Base-by-base conservation (phyloP, 768 basidiomycete species). In the Podaxis carcinomalis region DNA sequence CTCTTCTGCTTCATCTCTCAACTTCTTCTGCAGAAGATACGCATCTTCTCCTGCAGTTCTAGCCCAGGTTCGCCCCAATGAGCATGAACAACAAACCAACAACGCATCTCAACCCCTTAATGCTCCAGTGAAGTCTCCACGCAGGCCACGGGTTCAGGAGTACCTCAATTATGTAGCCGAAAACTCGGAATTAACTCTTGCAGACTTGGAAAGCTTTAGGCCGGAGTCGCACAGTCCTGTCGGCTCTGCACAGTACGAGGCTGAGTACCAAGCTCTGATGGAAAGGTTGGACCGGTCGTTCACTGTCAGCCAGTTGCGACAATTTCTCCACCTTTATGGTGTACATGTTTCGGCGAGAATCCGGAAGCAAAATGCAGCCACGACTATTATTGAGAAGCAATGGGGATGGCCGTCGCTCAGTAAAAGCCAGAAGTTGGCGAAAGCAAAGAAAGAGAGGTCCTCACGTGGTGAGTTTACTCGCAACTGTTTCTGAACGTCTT, bases 371-470 rank as follows among this genome's bases (percentile, higher is more conserved):
- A 60, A 67, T 75, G 39, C 74, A 72, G 65, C 80, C 42, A 75
- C 75, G 49, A 73, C 77, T 51, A 84, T 91, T 62, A 78, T 92
- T 27, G 85, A 89, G 69, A 73, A 80, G 61, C 74, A 77, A 59
- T 93, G 90, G 90, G 76, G 75, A 27, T 91, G 88, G 88, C 84
- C 86, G 5, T 82, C 86, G 27, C 68, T 89, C 57, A 72, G 75
- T 49, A 77, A 80, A 32, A 75, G 88, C 5, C 77, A 81, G 66
- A 80, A 78, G 66, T 72, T 78, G 56, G 76, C 74, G 66, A 75
- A 75, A 50, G 83, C 84, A 52, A 73, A 72, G 69, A 85, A 77
- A 14, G 83, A 85, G 68, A 67, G 79, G 3, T 68, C 73, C 19
- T 69, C 73, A 42, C 72, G 78, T 68, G 72, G 87, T 86, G 67